Evolutionary conservation across 164 flowering plant species (phyloP).

Genomic region (Vitis amurensis): DNA sequence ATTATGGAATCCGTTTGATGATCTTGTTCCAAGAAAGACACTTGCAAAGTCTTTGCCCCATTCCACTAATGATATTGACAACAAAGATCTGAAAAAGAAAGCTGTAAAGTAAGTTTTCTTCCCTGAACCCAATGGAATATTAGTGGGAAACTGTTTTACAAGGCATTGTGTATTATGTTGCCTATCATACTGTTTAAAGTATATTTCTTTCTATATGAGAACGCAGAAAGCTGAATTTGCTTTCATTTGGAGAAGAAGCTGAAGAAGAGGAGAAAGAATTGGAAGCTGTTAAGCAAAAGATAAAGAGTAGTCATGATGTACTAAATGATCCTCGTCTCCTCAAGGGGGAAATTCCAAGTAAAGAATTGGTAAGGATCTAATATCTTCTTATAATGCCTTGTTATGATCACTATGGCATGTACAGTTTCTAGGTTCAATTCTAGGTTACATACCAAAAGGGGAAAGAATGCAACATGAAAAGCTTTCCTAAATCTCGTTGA

Average conservation of each 20-base stretch:
- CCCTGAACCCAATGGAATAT: neutral
- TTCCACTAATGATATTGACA: slow-evolving; percentile 39
- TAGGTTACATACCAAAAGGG: neutral
- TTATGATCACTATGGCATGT: neutral
- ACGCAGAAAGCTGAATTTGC: slow-evolving; percentile 84
- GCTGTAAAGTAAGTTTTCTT: slow-evolving; percentile 68
- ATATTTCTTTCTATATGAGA: slow-evolving; percentile 3
- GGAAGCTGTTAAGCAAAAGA: slow-evolving; percentile 63
- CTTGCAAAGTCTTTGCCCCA: slow-evolving; percentile 31
- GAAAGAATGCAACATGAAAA: no score
- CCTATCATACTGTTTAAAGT: neutral
- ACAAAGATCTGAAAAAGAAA: slow-evolving; percentile 65
- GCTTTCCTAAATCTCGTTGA: no score
- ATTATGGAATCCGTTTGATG: slow-evolving; percentile 98
- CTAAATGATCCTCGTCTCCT: slow-evolving; percentile 94
- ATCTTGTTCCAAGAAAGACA: slow-evolving; percentile 71
- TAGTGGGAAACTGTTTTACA: neutral
- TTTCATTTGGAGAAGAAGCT: slow-evolving; percentile 99
- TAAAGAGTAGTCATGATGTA: slow-evolving; percentile 96
- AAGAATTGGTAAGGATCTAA: slow-evolving; percentile 45
- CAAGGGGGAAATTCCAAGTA: slow-evolving; percentile 40
- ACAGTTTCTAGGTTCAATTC: neutral
- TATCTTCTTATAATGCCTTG: neutral
- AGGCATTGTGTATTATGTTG: no score
- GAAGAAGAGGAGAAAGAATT: slow-evolving; percentile 93